Evolutionary conservation across 2,329 filamentous ascomycete genomes (phyloP).

Genomic region (Nakataea oryzae): DNA sequence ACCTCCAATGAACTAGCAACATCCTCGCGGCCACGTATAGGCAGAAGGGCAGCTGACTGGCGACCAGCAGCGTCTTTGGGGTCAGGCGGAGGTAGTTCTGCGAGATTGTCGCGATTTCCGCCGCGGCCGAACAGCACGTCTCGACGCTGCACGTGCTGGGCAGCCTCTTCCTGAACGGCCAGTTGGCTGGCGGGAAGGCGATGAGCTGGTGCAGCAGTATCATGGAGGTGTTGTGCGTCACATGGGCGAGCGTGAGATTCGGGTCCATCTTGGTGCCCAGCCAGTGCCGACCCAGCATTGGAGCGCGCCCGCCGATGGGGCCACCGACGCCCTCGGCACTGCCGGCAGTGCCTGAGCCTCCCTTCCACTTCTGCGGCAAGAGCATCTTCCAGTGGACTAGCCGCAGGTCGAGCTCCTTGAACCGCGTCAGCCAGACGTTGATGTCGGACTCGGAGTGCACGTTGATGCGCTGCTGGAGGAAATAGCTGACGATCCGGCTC

Average conservation of each 20-base stretch:
- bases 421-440: conserved; percentile 24
- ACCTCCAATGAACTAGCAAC: conserved; percentile 23
- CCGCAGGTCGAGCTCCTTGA: conserved; percentile 27
- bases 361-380: conserved; percentile 12
- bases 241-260: conserved; percentile 35
- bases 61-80: conserved; percentile 13
- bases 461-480: conserved; percentile 22
- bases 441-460: conserved; percentile 13
- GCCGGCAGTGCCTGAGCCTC: not conserved
- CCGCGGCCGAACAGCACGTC: conserved; percentile 33
- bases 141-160: conserved; percentile 35
- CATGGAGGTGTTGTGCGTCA: conserved; percentile 38
- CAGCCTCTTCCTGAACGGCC: conserved; percentile 18
- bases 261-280: conserved; percentile 28
- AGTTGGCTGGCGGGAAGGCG: conserved; percentile 25
- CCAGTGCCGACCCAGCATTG: not conserved
- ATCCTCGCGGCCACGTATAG: conserved; percentile 33
- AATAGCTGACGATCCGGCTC: conserved; percentile 22
- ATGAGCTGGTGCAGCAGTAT: conserved; percentile 37
- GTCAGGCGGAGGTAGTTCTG: conserved; percentile 32
- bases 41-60: conserved; percentile 33
- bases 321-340: not conserved
- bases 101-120: conserved; percentile 33
- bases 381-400: conserved; percentile 20
- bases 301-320: not conserved